Conservation (phyloP, 768 basidiomycete genomes). For the Crepidotus variabilis region DNA sequence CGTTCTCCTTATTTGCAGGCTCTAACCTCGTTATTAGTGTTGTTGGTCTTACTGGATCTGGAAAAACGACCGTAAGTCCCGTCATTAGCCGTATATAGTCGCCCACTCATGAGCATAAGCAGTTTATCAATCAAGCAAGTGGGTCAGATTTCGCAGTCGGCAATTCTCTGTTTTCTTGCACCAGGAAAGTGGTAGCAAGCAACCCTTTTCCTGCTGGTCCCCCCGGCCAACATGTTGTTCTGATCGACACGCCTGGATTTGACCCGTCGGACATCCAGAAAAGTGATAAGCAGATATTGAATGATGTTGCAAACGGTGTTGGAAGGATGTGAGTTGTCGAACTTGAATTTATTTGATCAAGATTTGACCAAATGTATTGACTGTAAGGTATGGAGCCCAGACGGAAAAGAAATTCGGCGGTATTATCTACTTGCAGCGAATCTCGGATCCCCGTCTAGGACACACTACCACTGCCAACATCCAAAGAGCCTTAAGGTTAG, state of each 20-base stretch:
- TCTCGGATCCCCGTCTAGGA: conserved; percentile 47
- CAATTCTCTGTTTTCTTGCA: conserved; percentile 22
- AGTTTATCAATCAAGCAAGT: conserved; percentile 56
- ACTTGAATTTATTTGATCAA: too few relatives aligned
- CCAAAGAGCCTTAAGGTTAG: conserved; percentile 47
- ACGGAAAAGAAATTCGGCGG: conserved; percentile 40
- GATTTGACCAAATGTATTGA: too few relatives aligned
- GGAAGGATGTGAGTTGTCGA: too few relatives aligned
- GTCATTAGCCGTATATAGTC: not conserved
- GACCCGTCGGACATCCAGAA: conserved; percentile 50
- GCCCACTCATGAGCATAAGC: not conserved
- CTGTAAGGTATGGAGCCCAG: conserved; percentile 24
- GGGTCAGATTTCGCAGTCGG: conserved; percentile 45
- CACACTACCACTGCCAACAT: conserved; percentile 50
- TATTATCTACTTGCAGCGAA: conserved; percentile 54
- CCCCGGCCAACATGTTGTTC: conserved; percentile 34
- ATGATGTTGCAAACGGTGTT: too few relatives aligned
- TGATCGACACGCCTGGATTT: conserved; percentile 64
- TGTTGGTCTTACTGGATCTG: conserved; percentile 37
- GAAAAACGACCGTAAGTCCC: conserved; percentile 31
- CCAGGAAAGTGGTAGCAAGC: not conserved
- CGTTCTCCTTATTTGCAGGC: too few relatives aligned
- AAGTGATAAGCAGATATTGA: conserved; percentile 44
- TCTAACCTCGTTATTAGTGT: too few relatives aligned
- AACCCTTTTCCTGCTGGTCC: conserved; percentile 30